Conservation (phyloP, 2,329 filamentous ascomycete genomes). For the Stachybotrys elegans region DNA sequence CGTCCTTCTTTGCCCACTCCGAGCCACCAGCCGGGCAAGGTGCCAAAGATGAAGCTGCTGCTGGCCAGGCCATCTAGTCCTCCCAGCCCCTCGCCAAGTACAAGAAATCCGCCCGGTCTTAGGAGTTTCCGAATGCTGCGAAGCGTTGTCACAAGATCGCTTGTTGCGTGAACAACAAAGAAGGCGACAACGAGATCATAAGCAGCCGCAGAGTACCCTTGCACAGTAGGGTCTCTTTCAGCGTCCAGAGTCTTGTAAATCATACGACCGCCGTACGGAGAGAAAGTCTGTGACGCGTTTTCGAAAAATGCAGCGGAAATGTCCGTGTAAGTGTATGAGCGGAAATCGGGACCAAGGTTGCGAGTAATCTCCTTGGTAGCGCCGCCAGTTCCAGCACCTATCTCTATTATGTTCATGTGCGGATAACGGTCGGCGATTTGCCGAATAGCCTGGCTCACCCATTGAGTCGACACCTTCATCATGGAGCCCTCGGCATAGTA, state of each 20-base stretch:
- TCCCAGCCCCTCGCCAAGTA: conserved; percentile 3
- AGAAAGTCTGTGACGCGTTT: conserved; percentile 1
- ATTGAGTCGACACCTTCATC: not conserved
- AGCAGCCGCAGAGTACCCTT: conserved; percentile 4
- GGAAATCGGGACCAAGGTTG: conserved; percentile 5
- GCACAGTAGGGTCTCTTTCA: conserved; percentile 4
- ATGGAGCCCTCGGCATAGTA: not conserved
- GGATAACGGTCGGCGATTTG: conserved; percentile 9
- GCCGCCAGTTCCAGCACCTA: conserved; percentile 7
- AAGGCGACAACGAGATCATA: conserved; percentile 8
- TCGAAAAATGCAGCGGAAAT: conserved; percentile 7
- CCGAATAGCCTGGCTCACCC: not conserved
- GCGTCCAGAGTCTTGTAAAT: conserved; percentile 3
- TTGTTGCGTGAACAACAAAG: not conserved
- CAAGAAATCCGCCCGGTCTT: conserved; percentile 9
- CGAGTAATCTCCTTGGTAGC: conserved; percentile 5
- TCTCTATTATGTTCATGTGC: conserved; percentile 9
- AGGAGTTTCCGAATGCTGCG: conserved; percentile 8
- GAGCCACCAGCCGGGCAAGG: conserved; percentile 3
- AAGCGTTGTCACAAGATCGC: conserved; percentile 2
- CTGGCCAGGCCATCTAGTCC: not conserved
- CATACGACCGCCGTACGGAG: not conserved
- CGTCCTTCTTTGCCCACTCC: not conserved
- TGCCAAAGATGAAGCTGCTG: conserved; percentile 7
- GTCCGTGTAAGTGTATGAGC: conserved; percentile 8